A percentile compares a stretch with the other conserved stretches of the same genome.
phyloP scores from a whole-genome alignment of 345 rosid genomes.

The Combretum micranthum region DNA sequence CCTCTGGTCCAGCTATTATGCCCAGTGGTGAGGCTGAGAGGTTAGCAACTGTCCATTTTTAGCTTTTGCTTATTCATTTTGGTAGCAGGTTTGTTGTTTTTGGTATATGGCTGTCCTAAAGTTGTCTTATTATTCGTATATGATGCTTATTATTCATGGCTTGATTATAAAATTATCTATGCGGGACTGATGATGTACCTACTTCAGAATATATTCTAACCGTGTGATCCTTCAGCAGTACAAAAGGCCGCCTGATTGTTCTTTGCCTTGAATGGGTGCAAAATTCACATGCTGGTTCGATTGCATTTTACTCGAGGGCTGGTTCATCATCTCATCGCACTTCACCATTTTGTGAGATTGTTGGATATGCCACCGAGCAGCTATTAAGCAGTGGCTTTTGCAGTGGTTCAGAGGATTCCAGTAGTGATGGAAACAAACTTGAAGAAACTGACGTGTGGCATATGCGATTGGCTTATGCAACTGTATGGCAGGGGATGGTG shows the following conservation, averaged over 20 bases:
- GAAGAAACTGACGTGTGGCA: slow-evolving; percentile 87
- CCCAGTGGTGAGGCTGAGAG: slow-evolving; percentile 99
- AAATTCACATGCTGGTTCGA: slow-evolving; percentile 69
- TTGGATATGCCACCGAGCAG: slow-evolving; percentile 62
- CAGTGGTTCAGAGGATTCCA: slow-evolving; percentile 76
- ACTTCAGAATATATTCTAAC: slow-evolving; percentile 10
- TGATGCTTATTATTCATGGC: no score
- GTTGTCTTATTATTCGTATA: no score
- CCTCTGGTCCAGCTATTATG: slow-evolving; percentile 90
- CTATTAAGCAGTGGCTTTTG: slow-evolving; percentile 76
- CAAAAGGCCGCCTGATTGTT: slow-evolving; percentile 82
- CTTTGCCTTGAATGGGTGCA: slow-evolving; percentile 63
- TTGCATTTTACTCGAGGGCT: slow-evolving; percentile 57
- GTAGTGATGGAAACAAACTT: slow-evolving; percentile 71
- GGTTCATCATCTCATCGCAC: slow-evolving; percentile 71
- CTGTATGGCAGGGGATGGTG: slow-evolving; percentile 72
- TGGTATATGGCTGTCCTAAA: no score
- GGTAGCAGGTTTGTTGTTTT: no score
- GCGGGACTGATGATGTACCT: no score
- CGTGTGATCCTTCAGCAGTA: slow-evolving; percentile 39
- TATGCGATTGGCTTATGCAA: slow-evolving; percentile 48
- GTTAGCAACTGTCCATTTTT: slow-evolving; percentile 16
- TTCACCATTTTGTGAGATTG: slow-evolving; percentile 77
- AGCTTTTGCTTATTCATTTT: no score
- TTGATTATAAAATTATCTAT: no score